Base-by-base conservation (phyloP, 1,284 basidiomycete species). In the Ganoderma multipileum region DNA sequence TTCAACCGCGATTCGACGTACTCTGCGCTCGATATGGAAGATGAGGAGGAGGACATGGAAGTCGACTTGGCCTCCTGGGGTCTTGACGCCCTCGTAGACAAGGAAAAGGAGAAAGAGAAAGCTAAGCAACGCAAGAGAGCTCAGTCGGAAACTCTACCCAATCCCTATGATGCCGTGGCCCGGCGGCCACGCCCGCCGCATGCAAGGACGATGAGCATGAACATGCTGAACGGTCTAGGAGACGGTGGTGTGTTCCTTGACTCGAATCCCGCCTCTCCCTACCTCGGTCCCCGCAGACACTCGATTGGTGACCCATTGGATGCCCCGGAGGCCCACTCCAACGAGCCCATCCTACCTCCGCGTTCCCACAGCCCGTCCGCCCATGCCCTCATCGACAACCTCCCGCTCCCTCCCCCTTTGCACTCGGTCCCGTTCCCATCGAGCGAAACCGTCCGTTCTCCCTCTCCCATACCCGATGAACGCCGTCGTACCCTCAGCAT, bases 41-140 rank as follows among this genome's bases (percentile, higher is more conserved):
- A 81, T 5, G 83, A 84, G 55, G 85, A 83, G 38, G 83, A 85
- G 55, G 87, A 84, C 20, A 71, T 91, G 60, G 92, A 94, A 76
- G 91, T 95, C 26, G 93, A 95, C 79, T 82, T 95, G 63, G 85
- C 91, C 3, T 94, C 93, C 26, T 95, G 94, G 93, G 93, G 93
- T 2, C 82, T 95, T 28, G 91, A 94, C 68, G 86, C 88, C 20
- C 89, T 93, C 78, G 87, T 93, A 67, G 85, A 89, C 0, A 91
- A 91, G 76, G 80, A 81, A 28, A 77, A 79, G 72, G 78, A 69
- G 8, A 66, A 66, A n/a, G 67, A 68, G 38, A 72, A 72, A 64
- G 68, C 69, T 33, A 77, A 79, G 71, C 72, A 72, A 12, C 73
- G 73, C 83, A 82, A 80, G 77, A 84, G 79, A 71, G 78, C 80